phyloP scores from a whole-genome alignment of 805 yeast genomes.

The Cyberlindnera mrakii region DNA sequence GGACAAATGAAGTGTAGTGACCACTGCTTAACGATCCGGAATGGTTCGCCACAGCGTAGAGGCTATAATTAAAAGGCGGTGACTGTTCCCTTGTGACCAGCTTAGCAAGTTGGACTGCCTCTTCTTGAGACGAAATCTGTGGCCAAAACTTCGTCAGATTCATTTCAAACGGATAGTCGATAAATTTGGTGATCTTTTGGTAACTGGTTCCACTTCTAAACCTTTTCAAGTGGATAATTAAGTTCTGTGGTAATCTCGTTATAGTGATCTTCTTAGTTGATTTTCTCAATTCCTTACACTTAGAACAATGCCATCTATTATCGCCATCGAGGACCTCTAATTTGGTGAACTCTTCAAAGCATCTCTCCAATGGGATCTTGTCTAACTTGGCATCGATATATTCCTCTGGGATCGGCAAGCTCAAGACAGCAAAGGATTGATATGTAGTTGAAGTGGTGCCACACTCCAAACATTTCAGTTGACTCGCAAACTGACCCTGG shows the following conservation, averaged over 20 bases:
- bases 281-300: conserved; percentile 55
- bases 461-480: conserved; percentile 68
- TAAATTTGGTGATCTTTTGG: conserved; percentile 38
- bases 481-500: conserved; percentile 87
- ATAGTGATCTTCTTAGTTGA: conserved; percentile 68
- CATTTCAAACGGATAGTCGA: conserved; percentile 60
- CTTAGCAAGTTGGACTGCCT: conserved; percentile 23
- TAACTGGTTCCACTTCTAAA: conserved; percentile 43
- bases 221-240: conserved; percentile 82
- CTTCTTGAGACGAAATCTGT: conserved; percentile 6
- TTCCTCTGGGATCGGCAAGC: conserved; percentile 68
- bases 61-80: conserved; percentile 72
- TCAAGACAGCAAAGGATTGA: conserved; percentile 72
- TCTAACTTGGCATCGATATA: conserved; percentile 21
- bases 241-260: conserved; percentile 69
- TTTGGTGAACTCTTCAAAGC: conserved; percentile 72
- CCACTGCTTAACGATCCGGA: conserved; percentile 80
- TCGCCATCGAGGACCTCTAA: conserved; percentile 70
- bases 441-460: conserved; percentile 76
- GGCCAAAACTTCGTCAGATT: conserved; percentile 36
- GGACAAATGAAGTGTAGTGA: conserved; percentile 79
- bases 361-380: conserved; percentile 42
- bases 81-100: conserved; percentile 67
- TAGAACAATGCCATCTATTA: conserved; percentile 81
- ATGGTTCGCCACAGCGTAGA: conserved; percentile 82